Conservation (phyloP, 371 early-diverging fungal genomes). For the Mortierella sp. region DNA sequence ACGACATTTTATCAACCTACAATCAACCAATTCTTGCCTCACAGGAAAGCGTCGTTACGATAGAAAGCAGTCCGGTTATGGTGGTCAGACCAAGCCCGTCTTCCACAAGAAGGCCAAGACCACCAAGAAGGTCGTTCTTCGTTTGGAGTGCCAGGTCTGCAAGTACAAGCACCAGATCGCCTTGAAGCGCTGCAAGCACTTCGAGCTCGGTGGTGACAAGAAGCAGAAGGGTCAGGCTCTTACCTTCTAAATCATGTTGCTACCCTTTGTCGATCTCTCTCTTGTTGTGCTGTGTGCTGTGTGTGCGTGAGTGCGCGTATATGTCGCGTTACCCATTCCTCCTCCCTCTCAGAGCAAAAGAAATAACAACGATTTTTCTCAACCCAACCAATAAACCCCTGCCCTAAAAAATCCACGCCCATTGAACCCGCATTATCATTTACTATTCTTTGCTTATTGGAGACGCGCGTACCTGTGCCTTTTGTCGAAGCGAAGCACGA, state of each 20-base stretch:
- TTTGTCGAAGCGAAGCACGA: background rate
- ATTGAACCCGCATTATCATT: no score
- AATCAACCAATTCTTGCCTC: background rate
- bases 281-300: background rate
- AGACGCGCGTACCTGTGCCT: no score
- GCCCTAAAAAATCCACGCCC: background rate
- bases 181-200: slow-evolving; percentile 99
- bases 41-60: slow-evolving; percentile 88
- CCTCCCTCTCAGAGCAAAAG: background rate
- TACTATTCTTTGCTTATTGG: no score
- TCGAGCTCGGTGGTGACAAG: slow-evolving; percentile 99
- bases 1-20: background rate
- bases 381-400: background rate
- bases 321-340: background rate
- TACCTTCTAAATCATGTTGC: slow-evolving; percentile 3
- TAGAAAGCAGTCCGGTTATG: slow-evolving; percentile 95
- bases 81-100: slow-evolving; percentile 99
- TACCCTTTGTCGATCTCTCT: background rate
- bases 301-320: background rate
- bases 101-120: slow-evolving; percentile 98
- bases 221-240: slow-evolving; percentile 75
- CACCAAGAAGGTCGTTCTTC: slow-evolving; percentile 99
- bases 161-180: slow-evolving; percentile 97
- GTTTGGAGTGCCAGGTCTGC: slow-evolving; percentile 99
- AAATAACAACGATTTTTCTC: background rate